Percentiles rank a stretch among this genome's conserved stretches.
These are phyloP conservation scores for Thuidium tamariscinum DNA, from an alignment of 225 moss, liverwort and hornwort species.

Conservation along the genomic window DNA sequence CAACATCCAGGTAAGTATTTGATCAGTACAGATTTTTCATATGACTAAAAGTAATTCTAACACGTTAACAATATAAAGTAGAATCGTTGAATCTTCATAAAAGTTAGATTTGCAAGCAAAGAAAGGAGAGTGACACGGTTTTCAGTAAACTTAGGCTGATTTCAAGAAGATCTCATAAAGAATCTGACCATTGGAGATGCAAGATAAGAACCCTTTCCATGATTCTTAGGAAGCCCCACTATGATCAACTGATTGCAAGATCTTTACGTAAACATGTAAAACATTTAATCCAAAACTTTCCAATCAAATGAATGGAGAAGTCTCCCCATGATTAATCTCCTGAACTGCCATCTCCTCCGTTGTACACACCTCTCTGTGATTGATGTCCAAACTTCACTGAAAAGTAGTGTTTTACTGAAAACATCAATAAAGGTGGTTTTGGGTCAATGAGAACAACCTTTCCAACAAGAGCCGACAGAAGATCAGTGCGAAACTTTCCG, in stretches of 20 bases:
- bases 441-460: slow-evolving; percentile 19
- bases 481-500: slow-evolving; percentile 20
- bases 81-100: neutral
- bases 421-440: neutral
- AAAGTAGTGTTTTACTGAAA: neutral
- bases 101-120: neutral
- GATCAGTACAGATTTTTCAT: neutral
- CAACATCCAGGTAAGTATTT: neutral
- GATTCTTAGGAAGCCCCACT: too few species aligned
- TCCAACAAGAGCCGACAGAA: slow-evolving; percentile 38
- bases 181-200: neutral
- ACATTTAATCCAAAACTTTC: neutral
- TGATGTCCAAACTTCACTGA: neutral
- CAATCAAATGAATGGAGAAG: neutral
- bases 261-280: neutral
- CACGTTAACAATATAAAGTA: neutral
- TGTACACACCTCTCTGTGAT: neutral
- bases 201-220: neutral
- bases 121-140: neutral
- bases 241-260: neutral
- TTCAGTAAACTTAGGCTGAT: neutral
- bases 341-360: neutral
- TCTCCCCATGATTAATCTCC: neutral
- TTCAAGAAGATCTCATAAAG: neutral
- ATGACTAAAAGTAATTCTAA: neutral